These are phyloP conservation scores for Celoporthe dispersa DNA, from an alignment of 2,329 filamentous ascomycete genomes.

Conservation along the genomic window DNA sequence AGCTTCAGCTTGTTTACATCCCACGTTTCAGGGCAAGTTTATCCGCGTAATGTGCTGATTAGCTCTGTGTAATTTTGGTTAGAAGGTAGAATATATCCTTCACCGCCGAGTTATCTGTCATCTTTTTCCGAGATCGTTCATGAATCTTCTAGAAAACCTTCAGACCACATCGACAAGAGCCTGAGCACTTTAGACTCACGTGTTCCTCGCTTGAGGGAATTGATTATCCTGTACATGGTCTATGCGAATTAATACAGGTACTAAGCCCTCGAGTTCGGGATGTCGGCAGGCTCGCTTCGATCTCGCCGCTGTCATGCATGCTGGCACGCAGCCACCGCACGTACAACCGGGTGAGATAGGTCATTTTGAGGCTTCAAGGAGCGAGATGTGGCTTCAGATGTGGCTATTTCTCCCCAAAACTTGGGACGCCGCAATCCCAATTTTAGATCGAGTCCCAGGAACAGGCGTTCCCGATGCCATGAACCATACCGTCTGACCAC, in stretches of 20 bases:
- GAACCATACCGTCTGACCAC: not conserved
- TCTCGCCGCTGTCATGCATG: slow-evolving; percentile 35
- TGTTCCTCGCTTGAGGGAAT: slow-evolving; percentile 24
- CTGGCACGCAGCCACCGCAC: slow-evolving; percentile 36
- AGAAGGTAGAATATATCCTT: not conserved
- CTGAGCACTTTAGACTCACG: not conserved
- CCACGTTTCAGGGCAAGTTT: not conserved
- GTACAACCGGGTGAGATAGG: slow-evolving; percentile 34
- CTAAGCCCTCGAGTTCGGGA: slow-evolving; percentile 34
- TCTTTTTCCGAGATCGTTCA: not conserved
- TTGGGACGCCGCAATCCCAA: slow-evolving; percentile 34
- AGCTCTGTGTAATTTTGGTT: not conserved
- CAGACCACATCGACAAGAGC: not conserved
- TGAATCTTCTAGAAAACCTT: not conserved
- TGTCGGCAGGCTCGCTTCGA: slow-evolving; percentile 32
- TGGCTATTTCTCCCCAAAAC: slow-evolving; percentile 42
- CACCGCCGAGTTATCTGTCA: not conserved
- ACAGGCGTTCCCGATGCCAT: not conserved
- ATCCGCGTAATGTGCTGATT: not conserved
- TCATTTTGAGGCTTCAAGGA: slow-evolving; percentile 28
- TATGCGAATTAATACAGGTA: slow-evolving; percentile 23
- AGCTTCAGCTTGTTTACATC: not conserved
- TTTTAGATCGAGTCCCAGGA: not conserved
- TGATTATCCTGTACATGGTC: slow-evolving; percentile 30
- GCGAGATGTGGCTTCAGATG: slow-evolving; percentile 34